Conservation (phyloP, 352 stramenopile species). For the Phytophthora pistaciae region DNA sequence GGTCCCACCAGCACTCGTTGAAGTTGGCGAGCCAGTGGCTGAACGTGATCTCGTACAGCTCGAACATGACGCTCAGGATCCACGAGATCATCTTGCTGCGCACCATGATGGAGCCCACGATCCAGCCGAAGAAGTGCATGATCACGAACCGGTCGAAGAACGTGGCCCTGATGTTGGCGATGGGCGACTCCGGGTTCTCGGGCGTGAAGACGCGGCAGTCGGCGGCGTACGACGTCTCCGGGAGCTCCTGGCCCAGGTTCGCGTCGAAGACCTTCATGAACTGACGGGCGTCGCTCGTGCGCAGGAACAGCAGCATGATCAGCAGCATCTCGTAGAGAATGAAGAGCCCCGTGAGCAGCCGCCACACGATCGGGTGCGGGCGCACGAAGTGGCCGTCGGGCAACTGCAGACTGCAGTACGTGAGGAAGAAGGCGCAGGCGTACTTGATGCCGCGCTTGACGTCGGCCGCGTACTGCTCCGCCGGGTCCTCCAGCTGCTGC, state of each 20-base stretch:
- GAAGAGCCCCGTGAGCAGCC: conserved; percentile 90
- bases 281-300: conserved; percentile 77
- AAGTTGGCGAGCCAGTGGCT: conserved; percentile 95
- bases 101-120: conserved; percentile 89
- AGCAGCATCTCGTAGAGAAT: conserved; percentile 94
- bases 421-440: conserved; percentile 85
- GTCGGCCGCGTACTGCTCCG: conserved; percentile 51
- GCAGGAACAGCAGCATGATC: conserved; percentile 87
- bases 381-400: conserved; percentile 89
- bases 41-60: conserved; percentile 91
- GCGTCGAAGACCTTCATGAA: conserved; percentile 91
- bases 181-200: conserved; percentile 81
- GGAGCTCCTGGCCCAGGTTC: conserved; percentile 76
- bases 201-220: conserved; percentile 91
- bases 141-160: conserved; percentile 91
- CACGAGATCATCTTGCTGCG: conserved; percentile 87
- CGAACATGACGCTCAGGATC: conserved; percentile 86
- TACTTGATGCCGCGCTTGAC: conserved; percentile 85
- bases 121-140: conserved; percentile 93
- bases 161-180: conserved; percentile 83
- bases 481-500: conserved; percentile 44
- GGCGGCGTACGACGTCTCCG: conserved; percentile 82
- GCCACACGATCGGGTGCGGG: conserved; percentile 93
- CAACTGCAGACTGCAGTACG: conserved; percentile 88
- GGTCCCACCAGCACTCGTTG: conserved; percentile 97